Conservation (phyloP, 306 rosid species). For the Cicer judaicum region DNA sequence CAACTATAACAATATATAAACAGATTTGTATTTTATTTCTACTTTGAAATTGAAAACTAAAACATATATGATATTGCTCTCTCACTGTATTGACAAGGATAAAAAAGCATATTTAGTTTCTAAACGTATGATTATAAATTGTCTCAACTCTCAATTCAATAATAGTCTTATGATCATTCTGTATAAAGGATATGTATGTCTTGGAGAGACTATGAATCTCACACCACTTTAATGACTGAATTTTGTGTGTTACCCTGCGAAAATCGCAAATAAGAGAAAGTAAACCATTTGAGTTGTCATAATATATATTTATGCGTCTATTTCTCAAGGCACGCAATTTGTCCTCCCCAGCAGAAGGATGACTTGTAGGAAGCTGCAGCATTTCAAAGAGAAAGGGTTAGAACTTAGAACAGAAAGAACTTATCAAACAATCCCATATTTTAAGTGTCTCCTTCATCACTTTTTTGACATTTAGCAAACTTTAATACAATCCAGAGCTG, state of each 20-base stretch:
- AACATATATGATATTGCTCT: no score
- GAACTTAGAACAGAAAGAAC: conserved; percentile 29
- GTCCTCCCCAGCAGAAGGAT: conserved; percentile 34
- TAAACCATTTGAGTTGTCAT: conserved; percentile 26
- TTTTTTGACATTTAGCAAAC: conserved; percentile 24
- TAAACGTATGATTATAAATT: background rate
- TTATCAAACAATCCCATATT: background rate
- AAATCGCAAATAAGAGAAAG: conserved; percentile 30
- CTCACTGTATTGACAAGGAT: no score
- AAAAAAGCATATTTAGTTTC: no score
- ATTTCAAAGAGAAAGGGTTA: conserved; percentile 35
- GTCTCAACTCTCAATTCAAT: conserved; percentile 30
- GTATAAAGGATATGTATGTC: conserved; percentile 28
- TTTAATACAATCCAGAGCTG: conserved; percentile 1
- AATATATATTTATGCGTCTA: conserved; percentile 30
- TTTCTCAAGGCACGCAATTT: conserved; percentile 34
- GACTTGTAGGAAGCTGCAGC: conserved; percentile 45
- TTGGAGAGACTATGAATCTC: conserved; percentile 21
- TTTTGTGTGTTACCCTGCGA: conserved; percentile 1
- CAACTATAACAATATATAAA: no score
- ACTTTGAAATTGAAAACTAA: no score
- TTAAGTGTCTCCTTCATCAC: background rate
- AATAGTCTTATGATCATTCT: conserved; percentile 26
- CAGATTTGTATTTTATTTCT: no score
- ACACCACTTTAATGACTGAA: conserved; percentile 25